phyloP scores from a whole-genome alignment of 129 eudicot genomes.

The Kitagawia praeruptora region DNA sequence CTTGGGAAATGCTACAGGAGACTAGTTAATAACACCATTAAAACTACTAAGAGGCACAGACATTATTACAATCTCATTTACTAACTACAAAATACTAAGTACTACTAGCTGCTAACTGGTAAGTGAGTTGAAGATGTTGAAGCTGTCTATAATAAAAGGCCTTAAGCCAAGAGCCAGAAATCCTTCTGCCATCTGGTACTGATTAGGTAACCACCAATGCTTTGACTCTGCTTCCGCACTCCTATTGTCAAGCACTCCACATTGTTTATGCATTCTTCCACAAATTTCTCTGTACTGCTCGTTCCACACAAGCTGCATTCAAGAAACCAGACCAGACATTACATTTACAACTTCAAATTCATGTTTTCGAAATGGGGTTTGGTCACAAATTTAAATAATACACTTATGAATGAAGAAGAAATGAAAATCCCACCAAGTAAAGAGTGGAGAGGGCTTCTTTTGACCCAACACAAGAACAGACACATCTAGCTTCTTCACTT shows the following conservation, averaged over 20 bases:
- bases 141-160: neutral
- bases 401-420: neutral
- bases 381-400: neutral
- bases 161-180: slow-evolving; percentile 86
- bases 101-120: neutral
- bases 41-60: neutral
- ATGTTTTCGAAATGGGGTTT: slow-evolving; percentile 3
- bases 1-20: slow-evolving; percentile 7
- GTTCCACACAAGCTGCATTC: slow-evolving; percentile 55
- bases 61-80: neutral
- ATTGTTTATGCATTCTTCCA: slow-evolving; percentile 71
- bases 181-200: slow-evolving; percentile 97
- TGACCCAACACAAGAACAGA: slow-evolving; percentile 90
- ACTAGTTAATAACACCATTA: neutral
- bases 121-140: neutral
- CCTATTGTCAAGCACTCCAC: slow-evolving; percentile 91
- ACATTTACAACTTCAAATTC: neutral
- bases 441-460: slow-evolving; percentile 49
- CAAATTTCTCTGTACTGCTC: slow-evolving; percentile 76
- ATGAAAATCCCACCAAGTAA: slow-evolving; percentile 43
- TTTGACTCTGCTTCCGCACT: slow-evolving; percentile 81
- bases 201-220: slow-evolving; percentile 89
- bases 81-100: neutral
- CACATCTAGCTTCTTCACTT: slow-evolving; percentile 94
- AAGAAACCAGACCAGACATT: neutral